Percentiles rank a stretch among this genome's conserved stretches.
phyloP scores from a whole-genome alignment of 495 filamentous ascomycete genomes.

The Podospora appendiculata region DNA sequence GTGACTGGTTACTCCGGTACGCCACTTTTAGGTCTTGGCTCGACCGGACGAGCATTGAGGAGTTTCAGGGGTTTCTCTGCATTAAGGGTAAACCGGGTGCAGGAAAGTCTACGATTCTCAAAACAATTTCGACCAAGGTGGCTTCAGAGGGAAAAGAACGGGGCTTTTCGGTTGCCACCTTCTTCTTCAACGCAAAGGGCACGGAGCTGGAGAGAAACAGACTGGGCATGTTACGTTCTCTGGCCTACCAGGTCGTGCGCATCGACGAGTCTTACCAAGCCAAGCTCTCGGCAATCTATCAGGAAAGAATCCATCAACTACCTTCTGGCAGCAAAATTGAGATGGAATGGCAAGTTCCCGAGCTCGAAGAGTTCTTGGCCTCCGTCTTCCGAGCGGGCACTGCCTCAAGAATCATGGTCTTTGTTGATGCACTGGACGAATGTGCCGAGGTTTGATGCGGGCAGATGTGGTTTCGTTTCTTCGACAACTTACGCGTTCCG shows the following conservation, averaged over 20 bases:
- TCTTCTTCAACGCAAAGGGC: slow-evolving; percentile 36
- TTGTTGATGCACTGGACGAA: slow-evolving; percentile 37
- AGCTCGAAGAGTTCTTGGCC: neutral
- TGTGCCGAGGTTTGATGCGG: slow-evolving; percentile 9
- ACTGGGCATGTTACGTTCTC: slow-evolving; percentile 21
- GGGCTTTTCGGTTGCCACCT: slow-evolving; percentile 14
- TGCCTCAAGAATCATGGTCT: slow-evolving; percentile 13
- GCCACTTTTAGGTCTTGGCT: slow-evolving; percentile 4
- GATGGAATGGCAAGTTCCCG: neutral
- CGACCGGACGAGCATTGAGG: neutral
- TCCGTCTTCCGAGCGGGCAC: neutral
- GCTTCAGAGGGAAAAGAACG: neutral
- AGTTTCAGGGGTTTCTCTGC: slow-evolving; percentile 7
- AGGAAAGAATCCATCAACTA: no score
- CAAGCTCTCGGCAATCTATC: no score
- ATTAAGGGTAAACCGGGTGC: slow-evolving; percentile 17
- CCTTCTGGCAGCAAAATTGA: no score
- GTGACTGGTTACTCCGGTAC: slow-evolving; percentile 4
- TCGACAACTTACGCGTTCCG: neutral
- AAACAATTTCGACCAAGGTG: neutral
- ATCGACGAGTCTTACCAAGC: no score
- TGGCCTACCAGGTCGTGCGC: slow-evolving; percentile 23
- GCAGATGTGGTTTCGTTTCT: neutral
- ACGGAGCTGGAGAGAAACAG: slow-evolving; percentile 23
- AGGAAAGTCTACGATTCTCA: slow-evolving; percentile 18